Percentiles rank a stretch among this genome's conserved stretches.
These are phyloP conservation scores for Fraxinus paxiana DNA, from an alignment of 305 asterid species.

Conservation along the genomic window DNA sequence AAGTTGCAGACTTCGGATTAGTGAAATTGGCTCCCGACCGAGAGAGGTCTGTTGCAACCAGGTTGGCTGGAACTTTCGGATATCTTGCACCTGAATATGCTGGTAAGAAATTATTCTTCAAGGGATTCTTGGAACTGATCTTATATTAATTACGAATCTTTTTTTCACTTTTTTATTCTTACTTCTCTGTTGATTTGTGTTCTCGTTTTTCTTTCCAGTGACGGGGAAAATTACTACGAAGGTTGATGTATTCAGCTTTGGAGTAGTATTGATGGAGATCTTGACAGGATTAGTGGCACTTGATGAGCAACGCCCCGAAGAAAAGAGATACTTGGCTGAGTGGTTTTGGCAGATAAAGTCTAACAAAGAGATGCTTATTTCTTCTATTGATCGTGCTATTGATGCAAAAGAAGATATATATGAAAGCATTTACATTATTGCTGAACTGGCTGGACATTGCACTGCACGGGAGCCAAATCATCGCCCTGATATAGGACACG, in stretches of 20 bases:
- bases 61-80: conserved; percentile 82
- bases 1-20: conserved; percentile 77
- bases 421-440: conserved; percentile 40
- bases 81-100: conserved; percentile 94
- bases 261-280: conserved; percentile 77
- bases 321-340: conserved; percentile 66
- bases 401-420: conserved; percentile 43
- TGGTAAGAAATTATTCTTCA: conserved; percentile 33
- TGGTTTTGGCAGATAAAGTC: conserved; percentile 72
- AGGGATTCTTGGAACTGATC: not conserved
- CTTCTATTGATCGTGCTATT: conserved; percentile 58
- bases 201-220: conserved; percentile 31
- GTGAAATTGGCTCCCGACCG: conserved; percentile 74
- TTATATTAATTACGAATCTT: not conserved
- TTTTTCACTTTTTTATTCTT: not conserved
- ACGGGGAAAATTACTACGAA: conserved; percentile 79
- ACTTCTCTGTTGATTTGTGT: not conserved
- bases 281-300: conserved; percentile 69
- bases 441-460: conserved; percentile 77
- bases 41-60: conserved; percentile 61
- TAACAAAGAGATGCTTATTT: conserved; percentile 35
- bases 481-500: conserved; percentile 82
- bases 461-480: conserved; percentile 67
- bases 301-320: conserved; percentile 68
- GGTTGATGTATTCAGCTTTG: conserved; percentile 83